These are phyloP conservation scores for Zygosaccharomyces pseudorouxii DNA, from an alignment of 805 yeast genomes.

Conservation along the genomic window DNA sequence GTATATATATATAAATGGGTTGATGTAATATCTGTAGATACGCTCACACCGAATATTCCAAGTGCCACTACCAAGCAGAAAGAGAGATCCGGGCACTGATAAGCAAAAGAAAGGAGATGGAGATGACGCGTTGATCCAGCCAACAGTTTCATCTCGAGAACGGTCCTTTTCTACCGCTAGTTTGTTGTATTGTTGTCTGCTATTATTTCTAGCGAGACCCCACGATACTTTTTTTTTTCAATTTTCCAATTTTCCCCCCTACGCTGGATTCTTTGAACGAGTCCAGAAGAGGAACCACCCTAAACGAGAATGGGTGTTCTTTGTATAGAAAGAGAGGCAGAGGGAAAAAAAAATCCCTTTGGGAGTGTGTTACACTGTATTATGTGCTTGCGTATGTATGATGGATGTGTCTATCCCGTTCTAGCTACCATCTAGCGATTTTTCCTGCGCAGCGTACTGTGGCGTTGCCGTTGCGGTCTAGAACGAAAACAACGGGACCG, in stretches of 20 bases:
- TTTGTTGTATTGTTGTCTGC: not conserved
- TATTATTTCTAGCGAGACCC: not conserved
- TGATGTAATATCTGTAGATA: not conserved
- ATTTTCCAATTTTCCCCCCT: not conserved
- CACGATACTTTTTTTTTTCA: not conserved
- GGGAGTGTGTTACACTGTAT: not conserved
- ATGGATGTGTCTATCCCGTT: not conserved
- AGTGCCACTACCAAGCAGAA: not conserved
- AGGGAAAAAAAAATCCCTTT: not conserved
- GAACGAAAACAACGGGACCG: not conserved
- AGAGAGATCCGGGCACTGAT: slow-evolving; percentile 1
- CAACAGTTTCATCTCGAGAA: slow-evolving; percentile 6
- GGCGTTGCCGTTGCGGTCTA: slow-evolving; percentile 5
- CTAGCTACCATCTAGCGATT: not conserved
- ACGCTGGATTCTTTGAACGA: not conserved
- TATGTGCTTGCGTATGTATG: not conserved
- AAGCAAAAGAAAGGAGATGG: slow-evolving; percentile 1
- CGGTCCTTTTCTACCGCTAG: not conserved
- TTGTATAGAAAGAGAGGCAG: not conserved
- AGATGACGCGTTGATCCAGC: slow-evolving; percentile 6
- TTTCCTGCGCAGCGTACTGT: not conserved
- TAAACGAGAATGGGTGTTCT: not conserved
- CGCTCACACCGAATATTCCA: not conserved
- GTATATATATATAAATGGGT: not conserved
- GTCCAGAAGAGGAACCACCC: not conserved